Evolutionary conservation across 176 grass and related monocot genomes (phyloP), one percentile per base, ranked within the genome.

Genomic region (Musa troglodytarum): DNA sequence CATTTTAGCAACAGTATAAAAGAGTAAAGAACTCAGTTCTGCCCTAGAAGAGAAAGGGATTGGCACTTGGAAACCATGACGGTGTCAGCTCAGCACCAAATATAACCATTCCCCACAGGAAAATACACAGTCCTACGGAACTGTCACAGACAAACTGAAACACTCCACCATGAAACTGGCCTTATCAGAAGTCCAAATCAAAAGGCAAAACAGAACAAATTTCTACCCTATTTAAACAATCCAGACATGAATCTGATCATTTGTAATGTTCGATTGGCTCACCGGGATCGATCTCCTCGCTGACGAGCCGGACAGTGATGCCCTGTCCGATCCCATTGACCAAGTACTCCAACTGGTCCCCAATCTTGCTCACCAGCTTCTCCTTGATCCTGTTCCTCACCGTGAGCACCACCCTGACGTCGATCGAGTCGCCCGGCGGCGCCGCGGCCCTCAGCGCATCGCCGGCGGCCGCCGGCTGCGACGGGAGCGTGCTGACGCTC

Each of bases 271-370:
- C 4, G 11, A n/a, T 19, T 29, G 10, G 25, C 59, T 79, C 50
- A 87, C 85, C 85, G 61, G 81, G 80, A 83, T 87, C 76, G 51
- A 83, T 57, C 55, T 76, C 65, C 50, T 87, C 76, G 74, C 85
- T 80, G 71, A 87, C 72, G 62, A 87, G 80, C 76, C 82, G 85
- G n/a, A 87, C 76, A 29, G 17, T 54, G 76, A 87, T 87, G 52
- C 85, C 85, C 50, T 76, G 72, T 10, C 85, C 85, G 16, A 87
- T 79, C 53, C 80, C 85, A 11, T 79, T 87, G 29, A 82, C 49
- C 76, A 87, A 79, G 72, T 87, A 79, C 80, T 87, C 85, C 85
- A 80, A 87, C 43, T 24, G 71, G 65, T 75, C 43, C 70, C 70
- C 71, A 63, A 82, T 82, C 76, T 70, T 82, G 11, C 79, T 80